These are phyloP conservation scores for Scenedesmus sp. DNA, from an alignment of 163 green algal species.

Conservation along the genomic window DNA sequence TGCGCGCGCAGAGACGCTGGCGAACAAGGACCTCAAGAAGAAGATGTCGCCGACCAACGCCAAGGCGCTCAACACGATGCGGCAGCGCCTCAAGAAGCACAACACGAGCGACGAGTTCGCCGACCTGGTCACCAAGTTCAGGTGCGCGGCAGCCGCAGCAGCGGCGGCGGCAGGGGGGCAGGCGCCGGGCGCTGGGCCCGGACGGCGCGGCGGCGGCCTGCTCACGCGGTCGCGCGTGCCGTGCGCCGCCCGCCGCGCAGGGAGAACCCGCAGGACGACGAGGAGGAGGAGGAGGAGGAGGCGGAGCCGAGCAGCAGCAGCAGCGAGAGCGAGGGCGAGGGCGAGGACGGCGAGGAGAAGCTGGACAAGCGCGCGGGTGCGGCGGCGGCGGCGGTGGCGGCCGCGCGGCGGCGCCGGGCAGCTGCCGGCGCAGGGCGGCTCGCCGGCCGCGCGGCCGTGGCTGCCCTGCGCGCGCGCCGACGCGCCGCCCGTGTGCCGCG, in stretches of 20 bases:
- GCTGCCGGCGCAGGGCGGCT: no score
- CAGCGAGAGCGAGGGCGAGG: conserved; percentile 40
- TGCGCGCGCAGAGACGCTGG: conserved; percentile 58
- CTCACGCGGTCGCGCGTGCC: background rate
- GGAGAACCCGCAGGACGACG: conserved; percentile 60
- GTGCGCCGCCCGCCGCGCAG: conserved; percentile 76
- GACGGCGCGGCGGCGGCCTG: no score
- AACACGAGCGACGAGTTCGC: conserved; percentile 67
- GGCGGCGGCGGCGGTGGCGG: background rate
- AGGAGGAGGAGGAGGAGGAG: conserved; percentile 54
- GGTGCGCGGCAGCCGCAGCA: conserved; percentile 33
- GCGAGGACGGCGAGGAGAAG: conserved; percentile 64
- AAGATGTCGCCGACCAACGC: conserved; percentile 94
- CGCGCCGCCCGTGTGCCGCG: no score
- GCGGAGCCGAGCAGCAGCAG: conserved; percentile 47
- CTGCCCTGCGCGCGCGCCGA: no score
- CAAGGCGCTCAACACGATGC: conserved; percentile 96
- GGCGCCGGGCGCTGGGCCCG: no score
- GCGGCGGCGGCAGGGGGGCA: no score
- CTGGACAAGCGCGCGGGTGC: conserved; percentile 40
- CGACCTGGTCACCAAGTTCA: conserved; percentile 77
- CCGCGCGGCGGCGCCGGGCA: background rate
- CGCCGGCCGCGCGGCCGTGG: no score
- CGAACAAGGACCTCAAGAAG: conserved; percentile 93
- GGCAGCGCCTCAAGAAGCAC: conserved; percentile 97